phyloP scores from a whole-genome alignment of 1,284 basidiomycete species.

The Ganoderma leucocontextum region DNA sequence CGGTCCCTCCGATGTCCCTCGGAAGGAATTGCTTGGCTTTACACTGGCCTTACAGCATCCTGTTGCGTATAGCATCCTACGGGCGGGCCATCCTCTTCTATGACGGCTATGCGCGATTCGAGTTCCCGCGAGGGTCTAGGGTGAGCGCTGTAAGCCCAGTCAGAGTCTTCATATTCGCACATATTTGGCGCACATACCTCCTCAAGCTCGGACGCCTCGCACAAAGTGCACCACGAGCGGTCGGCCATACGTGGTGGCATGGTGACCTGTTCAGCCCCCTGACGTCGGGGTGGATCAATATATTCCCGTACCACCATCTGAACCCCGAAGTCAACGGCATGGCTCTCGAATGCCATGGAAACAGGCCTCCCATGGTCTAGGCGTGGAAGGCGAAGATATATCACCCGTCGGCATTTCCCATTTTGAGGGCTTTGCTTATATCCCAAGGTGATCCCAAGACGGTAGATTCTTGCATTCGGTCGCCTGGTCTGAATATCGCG shows the following conservation, averaged over 20 bases:
- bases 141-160: constrained; percentile 8
- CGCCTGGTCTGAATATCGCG: constrained; percentile 11
- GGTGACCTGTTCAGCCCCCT: constrained; percentile 26
- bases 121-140: constrained; percentile 25
- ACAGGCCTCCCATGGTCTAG: constrained; percentile 10
- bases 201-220: constrained; percentile 22
- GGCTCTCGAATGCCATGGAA: constrained; percentile 17
- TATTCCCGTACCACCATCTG: constrained; percentile 10
- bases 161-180: constrained; percentile 12
- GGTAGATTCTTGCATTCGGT: too few relatives aligned
- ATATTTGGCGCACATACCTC: constrained; percentile 14
- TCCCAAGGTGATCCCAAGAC: background rate
- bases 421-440: constrained; percentile 1
- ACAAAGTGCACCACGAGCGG: constrained; percentile 21
- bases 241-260: constrained; percentile 32
- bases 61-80: constrained; percentile 18
- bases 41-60: constrained; percentile 9
- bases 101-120: constrained; percentile 25
- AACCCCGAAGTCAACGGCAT: constrained; percentile 9
- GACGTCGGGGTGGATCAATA: constrained; percentile 30
- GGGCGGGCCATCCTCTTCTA: constrained; percentile 11
- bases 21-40: constrained; percentile 22
- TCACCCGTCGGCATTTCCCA: constrained; percentile 11
- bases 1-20: constrained; percentile 32
- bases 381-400: constrained; percentile 1